Evolutionary conservation across 192 early-diverging fungal genomes (phyloP), one percentile per base, ranked within the genome.

Genomic region (Powellomyces hirtus): DNA sequence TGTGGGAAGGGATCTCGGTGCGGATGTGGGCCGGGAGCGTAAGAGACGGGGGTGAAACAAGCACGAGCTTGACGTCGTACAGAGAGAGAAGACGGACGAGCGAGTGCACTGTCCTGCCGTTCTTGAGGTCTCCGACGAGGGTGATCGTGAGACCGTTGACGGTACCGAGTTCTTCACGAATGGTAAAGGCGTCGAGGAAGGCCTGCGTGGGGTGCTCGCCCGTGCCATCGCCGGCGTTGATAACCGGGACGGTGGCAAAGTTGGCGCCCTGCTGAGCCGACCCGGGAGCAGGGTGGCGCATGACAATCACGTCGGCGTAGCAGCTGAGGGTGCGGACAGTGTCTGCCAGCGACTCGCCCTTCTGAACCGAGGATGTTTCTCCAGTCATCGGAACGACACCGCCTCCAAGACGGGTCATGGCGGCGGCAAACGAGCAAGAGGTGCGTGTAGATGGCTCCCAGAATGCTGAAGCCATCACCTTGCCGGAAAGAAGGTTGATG

Each of bases 161-260:
- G 30, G 94, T 95, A 56, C 94, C 94, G 16, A 98, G 82, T 77
- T 97, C 96, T 84, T 86, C 85, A 73, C 65, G 83, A 68, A 96
- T 94, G n/a, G 92, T 96, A 69, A 92, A 97, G 16, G 90, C 82
- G 73, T 99, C 97, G 59, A 98, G 82, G 82, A 98, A 92, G 45
- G 95, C 97, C 65, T 98, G 97, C 35, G 95, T 93, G 36, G 97
- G 97, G 80, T 98, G 97, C 84, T 98, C 97, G 35, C 97, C 97
- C 38, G 88, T 84, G 53, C 97, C 97, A 73, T 99, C 95, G 55
- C 97, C 97, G 37, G 94, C 97, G 68, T 97, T 97, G 76, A 99
- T 91, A 20, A 99, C 83, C 4, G 97, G 97, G 16, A 96, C 87
- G 71, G 87, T 90, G 35, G 92, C 89, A 78, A 86, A 91, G 74